phyloP scores from a whole-genome alignment of 805 yeast species.

The Ogataea ganodermae region DNA sequence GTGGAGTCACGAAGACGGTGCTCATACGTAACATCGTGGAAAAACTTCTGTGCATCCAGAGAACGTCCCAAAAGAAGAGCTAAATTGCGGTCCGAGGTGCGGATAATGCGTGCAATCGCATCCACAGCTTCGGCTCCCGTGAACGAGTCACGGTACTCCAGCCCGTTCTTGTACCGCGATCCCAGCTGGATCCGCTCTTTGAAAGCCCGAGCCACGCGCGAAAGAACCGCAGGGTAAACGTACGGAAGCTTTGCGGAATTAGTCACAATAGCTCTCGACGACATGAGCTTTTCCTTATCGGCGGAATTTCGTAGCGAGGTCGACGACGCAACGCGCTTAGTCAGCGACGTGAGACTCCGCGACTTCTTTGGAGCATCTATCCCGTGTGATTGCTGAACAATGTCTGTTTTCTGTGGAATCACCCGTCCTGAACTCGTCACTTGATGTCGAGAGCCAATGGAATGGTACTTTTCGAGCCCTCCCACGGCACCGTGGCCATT shows the following conservation, averaged over 20 bases:
- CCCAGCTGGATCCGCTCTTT: constrained; percentile 68
- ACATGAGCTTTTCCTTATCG: constrained; percentile 32
- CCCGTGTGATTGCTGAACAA: constrained; percentile 19
- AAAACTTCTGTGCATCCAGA: constrained; percentile 88
- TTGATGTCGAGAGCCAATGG: constrained; percentile 35
- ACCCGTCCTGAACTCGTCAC: constrained; percentile 46
- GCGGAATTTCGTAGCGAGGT: constrained; percentile 34
- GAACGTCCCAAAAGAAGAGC: constrained; percentile 89
- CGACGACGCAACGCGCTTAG: constrained; percentile 41
- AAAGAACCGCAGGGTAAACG: constrained; percentile 87
- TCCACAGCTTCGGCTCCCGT: constrained; percentile 95
- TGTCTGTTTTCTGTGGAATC: constrained; percentile 48
- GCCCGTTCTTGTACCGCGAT: constrained; percentile 84
- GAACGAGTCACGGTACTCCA: constrained; percentile 89
- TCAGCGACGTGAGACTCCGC: constrained; percentile 46
- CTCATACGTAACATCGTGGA: constrained; percentile 94
- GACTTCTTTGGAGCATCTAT: constrained; percentile 42
- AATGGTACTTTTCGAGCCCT: constrained; percentile 38
- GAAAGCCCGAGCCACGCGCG: constrained; percentile 80
- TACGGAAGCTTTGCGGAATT: constrained; percentile 57
- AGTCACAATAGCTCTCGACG: constrained; percentile 50
- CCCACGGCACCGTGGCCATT: constrained; percentile 6
- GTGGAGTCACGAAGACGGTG: constrained; percentile 88
- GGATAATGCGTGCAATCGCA: constrained; percentile 77
- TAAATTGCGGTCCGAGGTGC: constrained; percentile 88